A percentile compares a stretch with the other conserved stretches of the same genome.
Conservation (phyloP, 2,329 filamentous ascomycete genomes). For the Fusarium sp. region DNA sequence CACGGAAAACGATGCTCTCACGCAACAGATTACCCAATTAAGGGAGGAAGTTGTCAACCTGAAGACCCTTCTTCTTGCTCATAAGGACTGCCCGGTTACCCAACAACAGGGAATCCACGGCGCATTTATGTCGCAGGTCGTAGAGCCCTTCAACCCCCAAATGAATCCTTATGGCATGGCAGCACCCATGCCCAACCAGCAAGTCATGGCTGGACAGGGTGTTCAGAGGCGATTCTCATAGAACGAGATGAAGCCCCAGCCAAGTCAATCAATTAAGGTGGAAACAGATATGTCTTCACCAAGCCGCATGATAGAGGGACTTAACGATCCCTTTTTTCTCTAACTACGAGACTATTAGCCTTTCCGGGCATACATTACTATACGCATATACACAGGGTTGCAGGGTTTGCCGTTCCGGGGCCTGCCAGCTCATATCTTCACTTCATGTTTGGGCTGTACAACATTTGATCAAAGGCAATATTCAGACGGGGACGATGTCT, state of each 20-base stretch:
- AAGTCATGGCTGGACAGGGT: slow-evolving; percentile 66
- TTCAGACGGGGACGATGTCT: slow-evolving; percentile 39
- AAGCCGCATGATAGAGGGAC: slow-evolving; percentile 18
- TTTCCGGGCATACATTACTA: slow-evolving; percentile 30
- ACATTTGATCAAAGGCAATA: slow-evolving; percentile 43
- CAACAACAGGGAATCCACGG: slow-evolving; percentile 78
- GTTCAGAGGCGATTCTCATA: slow-evolving; percentile 69
- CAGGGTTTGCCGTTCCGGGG: slow-evolving; percentile 26
- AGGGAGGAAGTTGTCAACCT: slow-evolving; percentile 94
- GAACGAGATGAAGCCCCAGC: slow-evolving; percentile 38
- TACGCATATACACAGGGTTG: slow-evolving; percentile 40
- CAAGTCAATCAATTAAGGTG: slow-evolving; percentile 9
- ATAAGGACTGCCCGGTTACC: slow-evolving; percentile 95
- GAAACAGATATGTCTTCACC: slow-evolving; percentile 15
- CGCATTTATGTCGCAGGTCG: slow-evolving; percentile 66
- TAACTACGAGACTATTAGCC: slow-evolving; percentile 20
- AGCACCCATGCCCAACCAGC: slow-evolving; percentile 62
- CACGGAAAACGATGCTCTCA: slow-evolving; percentile 89
- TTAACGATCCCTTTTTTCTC: slow-evolving; percentile 41
- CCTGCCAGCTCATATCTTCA: slow-evolving; percentile 32
- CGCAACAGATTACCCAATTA: slow-evolving; percentile 82
- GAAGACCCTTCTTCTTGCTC: slow-evolving; percentile 90
- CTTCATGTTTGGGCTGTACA: slow-evolving; percentile 46
- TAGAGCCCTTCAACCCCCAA: slow-evolving; percentile 65
- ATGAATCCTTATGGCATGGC: slow-evolving; percentile 71